A percentile compares a stretch with the other conserved stretches of the same genome.
Conservation (phyloP, 495 filamentous ascomycete species). For the Penicillium cosmopolitanum region DNA sequence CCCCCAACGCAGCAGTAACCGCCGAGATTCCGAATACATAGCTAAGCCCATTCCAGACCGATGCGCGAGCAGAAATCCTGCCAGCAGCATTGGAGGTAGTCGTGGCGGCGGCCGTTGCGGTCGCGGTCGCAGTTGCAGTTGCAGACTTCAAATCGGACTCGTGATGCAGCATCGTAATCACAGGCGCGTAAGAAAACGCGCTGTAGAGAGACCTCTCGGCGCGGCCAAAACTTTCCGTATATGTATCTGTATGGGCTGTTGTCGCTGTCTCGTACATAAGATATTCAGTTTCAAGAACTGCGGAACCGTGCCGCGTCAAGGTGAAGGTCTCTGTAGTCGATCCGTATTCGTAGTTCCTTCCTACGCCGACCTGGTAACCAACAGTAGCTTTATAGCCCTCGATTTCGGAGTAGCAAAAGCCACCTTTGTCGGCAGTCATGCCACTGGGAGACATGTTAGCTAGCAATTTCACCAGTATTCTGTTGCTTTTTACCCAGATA, state of each 20-base stretch:
- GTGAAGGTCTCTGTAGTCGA: neutral
- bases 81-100: constrained; percentile 20
- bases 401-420: neutral
- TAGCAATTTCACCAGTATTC: no score
- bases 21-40: constrained; percentile 8
- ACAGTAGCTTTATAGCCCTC: neutral
- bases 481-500: neutral
- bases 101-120: neutral
- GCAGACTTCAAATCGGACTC: constrained; percentile 10
- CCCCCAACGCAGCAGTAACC: constrained; percentile 16
- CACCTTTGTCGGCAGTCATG: neutral
- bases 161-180: constrained; percentile 15
- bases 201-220: neutral
- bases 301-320: neutral
- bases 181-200: constrained; percentile 10
- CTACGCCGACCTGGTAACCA: neutral
- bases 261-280: neutral
- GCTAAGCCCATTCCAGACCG: constrained; percentile 10
- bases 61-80: neutral
- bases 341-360: neutral
- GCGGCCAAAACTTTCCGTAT: neutral
- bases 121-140: neutral
- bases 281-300: neutral
- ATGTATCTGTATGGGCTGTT: neutral
- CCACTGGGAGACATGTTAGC: neutral